phyloP scores from a whole-genome alignment of 306 rosid genomes.

The Begonia loranthoides region DNA sequence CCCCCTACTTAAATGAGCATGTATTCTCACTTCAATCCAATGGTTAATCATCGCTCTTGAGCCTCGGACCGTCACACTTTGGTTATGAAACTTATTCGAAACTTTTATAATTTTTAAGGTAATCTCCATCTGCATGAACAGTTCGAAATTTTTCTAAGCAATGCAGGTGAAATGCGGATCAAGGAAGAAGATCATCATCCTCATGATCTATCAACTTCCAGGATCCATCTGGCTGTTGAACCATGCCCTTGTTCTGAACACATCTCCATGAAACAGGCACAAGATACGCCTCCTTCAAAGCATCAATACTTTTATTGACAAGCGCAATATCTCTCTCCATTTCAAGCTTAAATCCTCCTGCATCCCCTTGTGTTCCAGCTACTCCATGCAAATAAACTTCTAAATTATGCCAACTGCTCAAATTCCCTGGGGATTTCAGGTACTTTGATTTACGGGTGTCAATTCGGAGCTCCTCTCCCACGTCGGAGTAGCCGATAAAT shows the following conservation, averaged over 20 bases:
- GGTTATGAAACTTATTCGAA: too few relatives aligned
- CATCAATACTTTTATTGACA: constrained; percentile 25
- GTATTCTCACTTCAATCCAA: too few relatives aligned
- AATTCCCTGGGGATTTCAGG: constrained; percentile 56
- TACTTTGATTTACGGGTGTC: constrained; percentile 30
- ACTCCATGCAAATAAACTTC: constrained; percentile 61
- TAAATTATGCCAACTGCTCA: constrained; percentile 40
- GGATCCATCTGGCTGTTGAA: constrained; percentile 43
- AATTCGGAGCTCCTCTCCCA: constrained; percentile 45
- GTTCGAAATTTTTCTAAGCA: too few relatives aligned
- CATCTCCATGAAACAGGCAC: constrained; percentile 41
- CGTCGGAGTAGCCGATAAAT: constrained; percentile 26
- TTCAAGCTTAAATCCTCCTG: constrained; percentile 37
- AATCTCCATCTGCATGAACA: too few relatives aligned
- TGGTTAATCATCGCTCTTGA: too few relatives aligned
- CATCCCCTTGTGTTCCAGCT: constrained; percentile 52
- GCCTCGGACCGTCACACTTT: too few relatives aligned
- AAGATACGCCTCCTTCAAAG: constrained; percentile 33
- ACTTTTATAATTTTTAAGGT: too few relatives aligned
- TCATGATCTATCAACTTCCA: constrained; percentile 56
- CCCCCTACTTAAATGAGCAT: too few relatives aligned
- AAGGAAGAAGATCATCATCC: constrained; percentile 18
- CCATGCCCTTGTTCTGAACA: constrained; percentile 42
- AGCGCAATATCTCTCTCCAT: constrained; percentile 46
- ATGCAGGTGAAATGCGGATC: not conserved